phyloP scores from a whole-genome alignment of 2,329 filamentous ascomycete genomes.

The Hypoxylon sp. region DNA sequence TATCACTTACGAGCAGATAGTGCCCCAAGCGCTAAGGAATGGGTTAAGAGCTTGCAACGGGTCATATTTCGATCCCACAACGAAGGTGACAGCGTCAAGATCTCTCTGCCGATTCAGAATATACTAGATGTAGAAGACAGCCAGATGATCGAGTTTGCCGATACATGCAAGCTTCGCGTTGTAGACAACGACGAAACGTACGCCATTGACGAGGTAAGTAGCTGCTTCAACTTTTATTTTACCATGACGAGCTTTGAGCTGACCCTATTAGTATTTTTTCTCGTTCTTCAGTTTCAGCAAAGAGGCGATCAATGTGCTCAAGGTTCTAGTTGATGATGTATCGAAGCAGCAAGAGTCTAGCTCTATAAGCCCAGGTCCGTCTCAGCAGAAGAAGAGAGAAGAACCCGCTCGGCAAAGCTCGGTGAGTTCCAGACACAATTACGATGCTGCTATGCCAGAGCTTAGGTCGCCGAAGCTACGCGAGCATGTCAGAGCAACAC shows the following conservation, averaged over 20 bases:
- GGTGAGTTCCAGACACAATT: constrained; percentile 18
- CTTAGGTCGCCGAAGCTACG: constrained; percentile 54
- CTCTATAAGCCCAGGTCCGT: constrained; percentile 28
- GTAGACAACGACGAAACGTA: constrained; percentile 94
- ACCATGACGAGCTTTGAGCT: constrained; percentile 29
- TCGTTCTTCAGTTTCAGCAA: constrained; percentile 89
- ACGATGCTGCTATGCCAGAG: constrained; percentile 24
- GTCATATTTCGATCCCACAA: constrained; percentile 97
- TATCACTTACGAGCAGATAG: constrained; percentile 93
- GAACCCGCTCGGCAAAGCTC: constrained; percentile 27
- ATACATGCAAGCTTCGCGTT: constrained; percentile 92
- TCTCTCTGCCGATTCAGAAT: constrained; percentile 86
- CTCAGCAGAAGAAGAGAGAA: constrained; percentile 7
- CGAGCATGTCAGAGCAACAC: constrained; percentile 68
- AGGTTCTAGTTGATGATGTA: constrained; percentile 73
- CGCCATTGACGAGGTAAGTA: constrained; percentile 84
- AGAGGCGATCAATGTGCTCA: constrained; percentile 82
- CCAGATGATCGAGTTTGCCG: constrained; percentile 87
- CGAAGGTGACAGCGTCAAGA: constrained; percentile 96
- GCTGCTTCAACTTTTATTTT: background rate
- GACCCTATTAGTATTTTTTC: constrained; percentile 82
- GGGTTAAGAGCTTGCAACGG: constrained; percentile 92
- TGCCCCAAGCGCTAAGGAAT: constrained; percentile 86
- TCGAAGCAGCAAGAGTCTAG: constrained; percentile 55
- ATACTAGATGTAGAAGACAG: constrained; percentile 93